Evolutionary conservation across 345 rosid species (phyloP).

Genomic region (Nephelium lappaceum): DNA sequence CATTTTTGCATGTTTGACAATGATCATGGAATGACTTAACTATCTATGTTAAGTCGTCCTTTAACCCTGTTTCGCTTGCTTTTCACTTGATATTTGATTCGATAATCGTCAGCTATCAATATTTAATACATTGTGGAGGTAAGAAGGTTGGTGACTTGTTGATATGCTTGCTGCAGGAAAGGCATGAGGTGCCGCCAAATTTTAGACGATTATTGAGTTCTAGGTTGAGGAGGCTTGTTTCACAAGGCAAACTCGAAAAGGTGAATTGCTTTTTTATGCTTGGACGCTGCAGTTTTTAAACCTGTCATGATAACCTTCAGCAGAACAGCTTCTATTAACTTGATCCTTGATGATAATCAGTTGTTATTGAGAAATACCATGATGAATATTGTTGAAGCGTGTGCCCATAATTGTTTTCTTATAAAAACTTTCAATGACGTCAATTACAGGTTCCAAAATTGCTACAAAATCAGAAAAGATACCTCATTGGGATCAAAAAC

Average conservation of each 20-base stretch:
- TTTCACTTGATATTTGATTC: not conserved
- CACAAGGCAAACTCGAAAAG: conserved; percentile 75
- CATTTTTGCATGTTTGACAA: not conserved
- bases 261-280: conserved; percentile 28
- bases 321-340: not conserved
- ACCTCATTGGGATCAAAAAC: conserved; percentile 38
- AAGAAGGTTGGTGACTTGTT: not conserved
- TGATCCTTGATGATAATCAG: not conserved
- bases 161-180: conserved; percentile 47
- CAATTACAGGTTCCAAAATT: conserved; percentile 61
- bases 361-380: not conserved
- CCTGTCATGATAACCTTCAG: not conserved
- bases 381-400: not conserved
- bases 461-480: conserved; percentile 50
- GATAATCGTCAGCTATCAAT: not conserved
- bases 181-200: conserved; percentile 58
- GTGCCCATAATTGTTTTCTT: conserved; percentile 2
- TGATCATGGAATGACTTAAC: not conserved
- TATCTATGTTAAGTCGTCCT: not conserved
- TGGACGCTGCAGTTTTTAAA: too few relatives aligned
- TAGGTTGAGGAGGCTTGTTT: conserved; percentile 77
- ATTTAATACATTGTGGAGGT: not conserved
- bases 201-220: conserved; percentile 64
- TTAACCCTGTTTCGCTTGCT: not conserved
- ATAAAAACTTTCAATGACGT: not conserved